Conservation (phyloP, 306 rosid genomes). For the Acacia acuminata region DNA sequence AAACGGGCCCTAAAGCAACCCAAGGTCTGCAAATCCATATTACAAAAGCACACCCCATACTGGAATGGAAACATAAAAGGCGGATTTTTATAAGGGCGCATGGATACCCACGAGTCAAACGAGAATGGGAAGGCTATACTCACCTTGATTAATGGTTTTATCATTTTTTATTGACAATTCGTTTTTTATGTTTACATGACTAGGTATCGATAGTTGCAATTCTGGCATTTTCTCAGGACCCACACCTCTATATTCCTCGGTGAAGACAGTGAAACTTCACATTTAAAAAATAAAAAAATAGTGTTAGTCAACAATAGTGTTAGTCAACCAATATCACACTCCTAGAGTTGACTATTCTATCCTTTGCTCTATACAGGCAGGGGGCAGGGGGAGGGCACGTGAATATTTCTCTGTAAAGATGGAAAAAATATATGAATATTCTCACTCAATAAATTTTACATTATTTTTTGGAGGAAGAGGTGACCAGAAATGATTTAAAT, state of each 20-base stretch:
- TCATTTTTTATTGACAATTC: background rate
- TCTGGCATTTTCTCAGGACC: background rate
- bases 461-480: too few species aligned
- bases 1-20: too few species aligned
- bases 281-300: background rate
- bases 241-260: background rate
- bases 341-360: background rate
- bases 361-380: too few species aligned
- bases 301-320: background rate
- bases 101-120: background rate
- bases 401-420: background rate
- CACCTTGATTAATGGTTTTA: background rate
- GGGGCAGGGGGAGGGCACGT: too few species aligned
- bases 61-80: too few species aligned
- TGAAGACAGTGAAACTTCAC: background rate
- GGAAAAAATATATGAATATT: too few species aligned
- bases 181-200: background rate
- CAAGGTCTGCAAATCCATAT: background rate
- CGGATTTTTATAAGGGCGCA: too few species aligned
- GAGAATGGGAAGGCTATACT: background rate
- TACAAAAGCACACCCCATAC: background rate
- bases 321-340: background rate
- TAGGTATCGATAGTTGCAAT: background rate
- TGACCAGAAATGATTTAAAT: too few species aligned
- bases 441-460: background rate